phyloP scores from a whole-genome alignment of 768 basidiomycete species.

The Tephrocybe sp. region DNA sequence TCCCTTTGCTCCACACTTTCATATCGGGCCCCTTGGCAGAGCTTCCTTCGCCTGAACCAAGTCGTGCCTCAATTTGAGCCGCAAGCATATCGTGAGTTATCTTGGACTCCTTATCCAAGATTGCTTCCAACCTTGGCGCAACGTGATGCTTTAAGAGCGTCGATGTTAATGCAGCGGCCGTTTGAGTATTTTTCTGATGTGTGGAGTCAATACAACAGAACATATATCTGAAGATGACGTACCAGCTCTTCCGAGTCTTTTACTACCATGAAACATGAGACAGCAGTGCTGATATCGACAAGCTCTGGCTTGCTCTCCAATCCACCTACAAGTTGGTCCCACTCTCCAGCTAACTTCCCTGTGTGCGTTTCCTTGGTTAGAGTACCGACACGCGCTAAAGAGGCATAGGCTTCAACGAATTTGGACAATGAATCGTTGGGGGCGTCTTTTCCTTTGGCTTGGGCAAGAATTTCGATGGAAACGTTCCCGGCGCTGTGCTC shows the following conservation, averaged over 20 bases:
- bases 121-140: constrained; percentile 83
- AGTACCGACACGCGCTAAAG: constrained; percentile 65
- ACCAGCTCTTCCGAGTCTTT: constrained; percentile 95
- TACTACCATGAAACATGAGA: constrained; percentile 78
- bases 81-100: constrained; percentile 88
- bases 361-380: constrained; percentile 81
- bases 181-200: constrained; percentile 72
- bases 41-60: constrained; percentile 82
- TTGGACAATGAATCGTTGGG: constrained; percentile 72
- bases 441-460: constrained; percentile 79
- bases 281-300: constrained; percentile 74
- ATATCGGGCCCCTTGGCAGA: constrained; percentile 84
- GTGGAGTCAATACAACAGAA: not conserved
- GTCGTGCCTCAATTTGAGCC: constrained; percentile 80
- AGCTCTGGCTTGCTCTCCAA: constrained; percentile 65
- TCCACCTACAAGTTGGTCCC: constrained; percentile 65
- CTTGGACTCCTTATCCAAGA: constrained; percentile 89
- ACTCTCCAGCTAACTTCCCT: constrained; percentile 87
- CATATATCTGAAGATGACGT: constrained; percentile 26
- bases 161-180: constrained; percentile 76
- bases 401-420: constrained; percentile 63
- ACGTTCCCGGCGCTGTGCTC: constrained; percentile 54
- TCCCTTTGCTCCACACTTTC: constrained; percentile 87
- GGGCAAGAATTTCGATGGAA: constrained; percentile 73
- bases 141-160: constrained; percentile 86